A percentile compares a stretch with the other conserved stretches of the same genome.
Conservation (phyloP, 2,329 filamentous ascomycete genomes). For the Parascedosporium putredinis region DNA sequence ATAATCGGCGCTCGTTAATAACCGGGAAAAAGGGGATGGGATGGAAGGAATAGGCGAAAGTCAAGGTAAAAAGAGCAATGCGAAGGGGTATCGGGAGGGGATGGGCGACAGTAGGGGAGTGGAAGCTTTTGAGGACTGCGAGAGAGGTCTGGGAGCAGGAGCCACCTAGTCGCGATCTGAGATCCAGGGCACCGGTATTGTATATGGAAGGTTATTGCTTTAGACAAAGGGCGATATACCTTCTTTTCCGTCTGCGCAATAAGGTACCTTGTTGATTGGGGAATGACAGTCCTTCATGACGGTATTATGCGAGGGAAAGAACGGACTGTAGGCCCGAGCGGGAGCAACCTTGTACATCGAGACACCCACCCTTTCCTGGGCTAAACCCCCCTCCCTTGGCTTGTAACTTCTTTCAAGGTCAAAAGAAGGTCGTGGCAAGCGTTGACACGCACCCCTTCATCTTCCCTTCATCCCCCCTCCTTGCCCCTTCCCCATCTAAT, state of each 20-base stretch:
- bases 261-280: neutral
- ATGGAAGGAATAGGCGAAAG: neutral
- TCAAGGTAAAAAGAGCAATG: neutral
- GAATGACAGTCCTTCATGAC: neutral
- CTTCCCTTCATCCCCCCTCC: too few relatives aligned
- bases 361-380: too few relatives aligned
- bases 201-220: neutral
- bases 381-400: too few relatives aligned
- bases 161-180: constrained; percentile 2
- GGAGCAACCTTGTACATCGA: too few relatives aligned
- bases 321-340: constrained; percentile 4
- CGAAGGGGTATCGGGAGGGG: neutral
- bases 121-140: constrained; percentile 2
- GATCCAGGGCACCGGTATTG: constrained; percentile 1
- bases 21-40: neutral
- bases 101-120: neutral
- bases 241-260: too few relatives aligned
- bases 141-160: neutral
- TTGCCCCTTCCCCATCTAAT: too few relatives aligned
- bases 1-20: neutral
- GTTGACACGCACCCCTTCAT: too few relatives aligned
- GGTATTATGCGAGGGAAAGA: neutral
- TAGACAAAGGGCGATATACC: too few relatives aligned
- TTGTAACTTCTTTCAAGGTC: too few relatives aligned
- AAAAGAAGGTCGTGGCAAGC: too few relatives aligned